Evolutionary conservation across 176 grass and related monocot species (phyloP), one percentile per base, ranked within the genome.

Genomic region (Eragrostis curvula): DNA sequence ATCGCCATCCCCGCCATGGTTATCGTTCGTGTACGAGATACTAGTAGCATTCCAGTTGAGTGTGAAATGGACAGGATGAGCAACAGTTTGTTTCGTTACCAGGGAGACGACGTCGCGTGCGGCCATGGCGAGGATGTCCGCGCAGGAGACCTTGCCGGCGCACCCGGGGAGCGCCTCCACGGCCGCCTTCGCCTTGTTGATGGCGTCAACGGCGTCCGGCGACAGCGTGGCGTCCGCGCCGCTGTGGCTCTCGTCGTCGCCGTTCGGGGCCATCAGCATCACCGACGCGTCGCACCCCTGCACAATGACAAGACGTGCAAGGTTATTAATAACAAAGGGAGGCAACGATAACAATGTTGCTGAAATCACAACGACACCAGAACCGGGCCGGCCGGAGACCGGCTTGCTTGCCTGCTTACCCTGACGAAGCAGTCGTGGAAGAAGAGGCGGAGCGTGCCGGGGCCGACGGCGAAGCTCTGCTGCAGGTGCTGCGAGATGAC

Each of bases 401-500:
- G 69, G 69, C 28, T 36, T 36, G 32, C 32, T 36, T 12, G 68
- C 43, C 17, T 0, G 13, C 12, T 58, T 82, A 94, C 93, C 68
- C 93, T 51, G 30, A 96, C 93, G 80, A 96, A 96, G 83, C 93
- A 96, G 69, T 96, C 93, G 58, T 96, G 93, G 88, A 96, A 96
- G 85, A 96, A 96, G 74, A 96, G 90, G 73, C 93, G 90, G 20
- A 96, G 93, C 17, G 93, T 90, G 59, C 93, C 93, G 6, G 93
- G 90, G 0, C 87, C 93, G n/a, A 91, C 93, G 44, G 93, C 87
- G 79, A 96, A 92, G 85, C 90, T 96, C 87, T 87, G 83, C 77
- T 92, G 82, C 2, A 96, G 81, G 12, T 74, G 91, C 83, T 96
- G 90, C 75, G 90, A 75, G 56, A 96, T 78, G 49, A 87, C 90